Percentiles rank a stretch among this genome's conserved stretches.
Conservation (phyloP, 345 rosid species). For the Cardamine chenopodiifolia region DNA sequence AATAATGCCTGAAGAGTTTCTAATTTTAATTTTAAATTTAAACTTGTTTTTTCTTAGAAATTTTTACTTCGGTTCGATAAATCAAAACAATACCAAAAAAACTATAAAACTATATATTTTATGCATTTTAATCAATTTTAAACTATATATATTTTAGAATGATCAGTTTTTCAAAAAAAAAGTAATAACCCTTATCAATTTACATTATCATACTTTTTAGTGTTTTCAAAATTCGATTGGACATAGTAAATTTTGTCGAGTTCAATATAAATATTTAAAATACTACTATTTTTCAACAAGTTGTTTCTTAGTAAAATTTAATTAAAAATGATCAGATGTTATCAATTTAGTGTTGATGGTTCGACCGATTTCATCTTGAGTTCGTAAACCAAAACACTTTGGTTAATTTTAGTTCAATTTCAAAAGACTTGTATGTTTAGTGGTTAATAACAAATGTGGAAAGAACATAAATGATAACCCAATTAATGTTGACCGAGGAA, state of each 20-base stretch:
- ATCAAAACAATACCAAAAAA: background rate
- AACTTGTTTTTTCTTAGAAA: background rate
- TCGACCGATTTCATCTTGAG: background rate
- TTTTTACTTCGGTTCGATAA: background rate
- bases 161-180: background rate
- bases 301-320: background rate
- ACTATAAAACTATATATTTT: no score
- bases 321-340: background rate
- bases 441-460: background rate
- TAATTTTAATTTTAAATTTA: background rate
- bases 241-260: background rate
- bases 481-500: conserved; percentile 7
- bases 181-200: background rate
- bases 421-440: background rate
- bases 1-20: background rate
- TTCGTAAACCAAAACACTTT: background rate
- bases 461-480: background rate
- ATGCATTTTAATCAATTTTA: background rate
- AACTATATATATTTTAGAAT: background rate
- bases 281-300: background rate
- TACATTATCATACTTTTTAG: background rate
- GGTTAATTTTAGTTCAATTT: background rate
- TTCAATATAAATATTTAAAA: background rate
- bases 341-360: background rate
- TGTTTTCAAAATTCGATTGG: background rate